Evolutionary conservation across 2,329 filamentous ascomycete genomes (phyloP), one percentile per base, ranked within the genome.

Genomic region (Phialophora macrospora): DNA sequence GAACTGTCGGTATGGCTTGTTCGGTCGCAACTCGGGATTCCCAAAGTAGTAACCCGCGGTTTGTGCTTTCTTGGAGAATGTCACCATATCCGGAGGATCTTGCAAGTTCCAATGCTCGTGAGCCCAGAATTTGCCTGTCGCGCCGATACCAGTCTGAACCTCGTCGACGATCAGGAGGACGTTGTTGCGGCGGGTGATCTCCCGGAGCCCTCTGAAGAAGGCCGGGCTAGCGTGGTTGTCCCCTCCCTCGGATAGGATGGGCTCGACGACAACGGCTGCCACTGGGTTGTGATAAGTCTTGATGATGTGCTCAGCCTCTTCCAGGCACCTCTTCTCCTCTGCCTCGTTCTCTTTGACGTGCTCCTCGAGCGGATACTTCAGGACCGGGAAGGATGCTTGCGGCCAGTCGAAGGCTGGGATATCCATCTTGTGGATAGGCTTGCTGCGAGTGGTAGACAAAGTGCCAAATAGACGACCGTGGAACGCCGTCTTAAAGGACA

Each of bases 361-460:
- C 71, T 92, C 83, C 72, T 93, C 89, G 5, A 97, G 87, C 0
- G 93, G 93, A 79, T 97, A 97, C 80, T 93, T 93, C 75, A 96
- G 86, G 70, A 81, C 75, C 9, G 93, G 93, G 85, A 97, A 97
- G 63, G 90, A 87, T 20, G 92, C 92, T 78, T 94, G 91, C 30
- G 93, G 93, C 93, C 93, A 97, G 84, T 97, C 90, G 75, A 97
- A 97, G 74, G 93, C 91, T 26, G 93, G 93, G 73, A 97, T 96
- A 76, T 97, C 93, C 73, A 97, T 83, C 82, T 97, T 97, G 84
- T 97, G 93, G 77, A 97, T 93, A 55, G 93, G 87, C 85, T 97
- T 97, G 79, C 90, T 93, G 76, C 93, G 90, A 14, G 93, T 97
- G 64, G 92, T 96, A 68, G 91, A 94, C 63, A 97, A 85, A 65